These are phyloP conservation scores for Puccinellia tenuiflora DNA, from an alignment of 176 grass and related monocot species.

Conservation along the genomic window DNA sequence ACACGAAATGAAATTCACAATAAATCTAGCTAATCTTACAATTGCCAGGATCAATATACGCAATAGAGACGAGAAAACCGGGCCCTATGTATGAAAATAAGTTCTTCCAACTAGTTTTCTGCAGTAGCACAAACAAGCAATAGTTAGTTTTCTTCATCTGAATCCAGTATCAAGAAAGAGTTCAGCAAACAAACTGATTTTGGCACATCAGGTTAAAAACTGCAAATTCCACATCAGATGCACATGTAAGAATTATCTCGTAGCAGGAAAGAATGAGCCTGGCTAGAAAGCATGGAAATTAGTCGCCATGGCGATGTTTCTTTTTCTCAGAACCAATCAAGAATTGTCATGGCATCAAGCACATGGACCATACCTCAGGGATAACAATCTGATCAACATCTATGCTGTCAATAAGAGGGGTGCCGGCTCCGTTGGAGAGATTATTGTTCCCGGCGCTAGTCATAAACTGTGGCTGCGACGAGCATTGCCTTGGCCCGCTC, in stretches of 20 bases:
- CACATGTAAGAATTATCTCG: constrained; percentile 8
- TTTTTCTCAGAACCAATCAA: background rate
- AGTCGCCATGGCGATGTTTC: background rate
- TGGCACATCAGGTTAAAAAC: background rate
- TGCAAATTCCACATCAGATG: background rate
- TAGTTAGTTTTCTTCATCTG: constrained; percentile 18
- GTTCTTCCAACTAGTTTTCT: constrained; percentile 95
- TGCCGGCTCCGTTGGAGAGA: constrained; percentile 42
- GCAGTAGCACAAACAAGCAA: constrained; percentile 19
- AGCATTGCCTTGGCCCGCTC: constrained; percentile 25
- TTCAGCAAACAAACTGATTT: background rate
- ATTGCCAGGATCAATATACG: constrained; percentile 98
- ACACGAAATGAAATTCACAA: background rate
- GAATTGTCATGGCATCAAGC: background rate
- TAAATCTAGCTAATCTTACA: constrained; percentile 48
- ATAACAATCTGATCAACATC: constrained; percentile 86
- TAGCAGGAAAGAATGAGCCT: background rate
- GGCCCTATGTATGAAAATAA: constrained; percentile 89
- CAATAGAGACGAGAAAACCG: constrained; percentile 95
- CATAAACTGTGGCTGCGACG: constrained; percentile 64
- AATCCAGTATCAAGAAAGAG: background rate
- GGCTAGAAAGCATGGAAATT: background rate
- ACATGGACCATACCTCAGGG: constrained; percentile 58
- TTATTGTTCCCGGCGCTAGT: constrained; percentile 32
- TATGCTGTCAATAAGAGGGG: constrained; percentile 75